These are phyloP conservation scores for Zymoseptoria pseudotritici DNA, from an alignment of 2,329 filamentous ascomycete genomes.

Conservation along the genomic window DNA sequence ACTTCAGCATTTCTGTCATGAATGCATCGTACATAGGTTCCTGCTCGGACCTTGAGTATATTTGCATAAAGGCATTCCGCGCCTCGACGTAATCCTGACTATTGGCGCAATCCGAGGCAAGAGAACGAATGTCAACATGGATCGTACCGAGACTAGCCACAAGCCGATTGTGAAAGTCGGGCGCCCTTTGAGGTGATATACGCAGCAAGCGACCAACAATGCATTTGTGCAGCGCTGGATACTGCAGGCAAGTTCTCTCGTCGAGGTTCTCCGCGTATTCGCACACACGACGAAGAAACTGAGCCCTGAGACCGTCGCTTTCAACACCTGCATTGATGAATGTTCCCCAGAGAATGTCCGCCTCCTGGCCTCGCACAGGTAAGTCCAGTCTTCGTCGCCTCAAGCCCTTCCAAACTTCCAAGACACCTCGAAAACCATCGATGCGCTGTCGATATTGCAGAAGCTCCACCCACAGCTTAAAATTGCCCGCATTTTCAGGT, in stretches of 20 bases:
- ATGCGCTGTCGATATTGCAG: slow-evolving; percentile 36
- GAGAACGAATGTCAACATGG: slow-evolving; percentile 17
- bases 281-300: slow-evolving; percentile 32
- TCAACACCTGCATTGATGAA: slow-evolving; percentile 35
- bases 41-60: slow-evolving; percentile 34
- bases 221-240: slow-evolving; percentile 36
- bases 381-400: slow-evolving; percentile 31
- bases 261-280: slow-evolving; percentile 37
- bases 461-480: slow-evolving; percentile 35
- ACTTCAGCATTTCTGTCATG: slow-evolving; percentile 29
- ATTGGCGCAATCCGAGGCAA: slow-evolving; percentile 15
- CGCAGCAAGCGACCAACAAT: slow-evolving; percentile 38
- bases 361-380: slow-evolving; percentile 33
- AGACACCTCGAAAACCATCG: slow-evolving; percentile 35
- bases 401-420: slow-evolving; percentile 39
- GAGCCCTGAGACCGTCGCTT: background rate
- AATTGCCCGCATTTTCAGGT: slow-evolving; percentile 23
- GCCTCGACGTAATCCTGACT: slow-evolving; percentile 4
- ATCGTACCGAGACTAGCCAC: slow-evolving; percentile 32
- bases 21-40: slow-evolving; percentile 37
- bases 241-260: slow-evolving; percentile 29
- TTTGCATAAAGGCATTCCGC: slow-evolving; percentile 22
- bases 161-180: slow-evolving; percentile 25
- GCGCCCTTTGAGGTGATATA: slow-evolving; percentile 20
- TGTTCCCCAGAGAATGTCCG: slow-evolving; percentile 39